Evolutionary conservation across 495 filamentous ascomycete genomes (phyloP), one percentile per base, ranked within the genome.

Genomic region (Aspergillus avenaceus): DNA sequence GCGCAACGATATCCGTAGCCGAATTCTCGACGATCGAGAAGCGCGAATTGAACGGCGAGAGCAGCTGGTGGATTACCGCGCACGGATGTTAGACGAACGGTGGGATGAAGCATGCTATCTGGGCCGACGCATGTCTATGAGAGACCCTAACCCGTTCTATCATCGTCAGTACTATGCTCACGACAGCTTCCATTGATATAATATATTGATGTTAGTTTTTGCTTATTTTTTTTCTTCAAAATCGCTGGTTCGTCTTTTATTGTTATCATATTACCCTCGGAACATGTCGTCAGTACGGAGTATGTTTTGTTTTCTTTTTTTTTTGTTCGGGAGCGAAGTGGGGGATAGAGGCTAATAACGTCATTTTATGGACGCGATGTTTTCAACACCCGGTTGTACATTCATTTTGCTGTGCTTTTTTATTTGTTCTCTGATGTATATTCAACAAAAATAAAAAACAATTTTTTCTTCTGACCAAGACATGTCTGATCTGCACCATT

Each of bases 11-110:
- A 45, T 64, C 16, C 61, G 69, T 5, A 62, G 49, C 28, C 64
- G 59, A 37, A 58, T 70, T 38, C 56, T 68, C 29, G 58, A 63
- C 11, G 28, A 59, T 8, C 64, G 64, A 18, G 66, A 72, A 42
- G 57, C 61, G 19, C 46, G 59, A 5, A 40, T 69, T 38, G 59
- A 60, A 25, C 54, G 46, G 9, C 60, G 63, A 16, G 65, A 66
- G 49, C 56, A 56, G 11, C 31, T 54, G 12, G 40, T 63, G 18
- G 52, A 61, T 11, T 45, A 45, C 22, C 60, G 56, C 16, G 50
- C 52, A 1, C 38, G 54, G 38, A 52, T 60, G 27, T 54, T 68
- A 8, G 59, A 63, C 43, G 63, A 61, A 27, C 45, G 47, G 3
- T 47, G 64, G 18, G 52, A 56, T 16, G 60, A 60, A 19, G 52